Conservation (phyloP, 345 rosid genomes). For the Aethionema arabicum region DNA sequence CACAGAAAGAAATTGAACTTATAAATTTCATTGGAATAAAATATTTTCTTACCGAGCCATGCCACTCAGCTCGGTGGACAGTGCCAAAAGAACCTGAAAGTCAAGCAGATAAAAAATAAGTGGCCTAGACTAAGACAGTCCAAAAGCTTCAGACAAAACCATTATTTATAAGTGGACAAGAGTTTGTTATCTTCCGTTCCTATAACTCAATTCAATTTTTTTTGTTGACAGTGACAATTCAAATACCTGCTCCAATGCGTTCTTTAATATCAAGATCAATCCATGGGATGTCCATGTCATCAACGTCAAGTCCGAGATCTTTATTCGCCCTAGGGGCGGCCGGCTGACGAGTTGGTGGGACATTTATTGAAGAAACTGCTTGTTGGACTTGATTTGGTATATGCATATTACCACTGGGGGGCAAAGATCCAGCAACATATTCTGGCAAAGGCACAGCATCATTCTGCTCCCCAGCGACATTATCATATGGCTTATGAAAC, state of each 20-base stretch:
- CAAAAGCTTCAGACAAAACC: conserved; percentile 4
- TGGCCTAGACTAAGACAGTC: conserved; percentile 7
- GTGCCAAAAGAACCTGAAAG: conserved; percentile 99
- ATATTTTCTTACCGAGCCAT: conserved; percentile 82
- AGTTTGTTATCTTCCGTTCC: conserved; percentile 11
- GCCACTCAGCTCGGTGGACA: conserved; percentile 99
- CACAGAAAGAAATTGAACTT: background rate
- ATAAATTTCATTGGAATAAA: background rate
- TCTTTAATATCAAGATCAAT: conserved; percentile 83
- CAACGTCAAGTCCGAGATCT: conserved; percentile 70
- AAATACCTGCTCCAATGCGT: conserved; percentile 95
- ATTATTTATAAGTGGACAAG: conserved; percentile 5
- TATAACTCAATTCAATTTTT: conserved; percentile 1
- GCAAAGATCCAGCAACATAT: conserved; percentile 45
- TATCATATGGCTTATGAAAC: conserved; percentile 50
- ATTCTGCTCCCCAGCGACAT: conserved; percentile 48
- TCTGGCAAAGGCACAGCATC: conserved; percentile 45
- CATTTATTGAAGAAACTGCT: conserved; percentile 40
- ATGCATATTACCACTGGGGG: conserved; percentile 32
- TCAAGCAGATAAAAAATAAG: conserved; percentile 32
- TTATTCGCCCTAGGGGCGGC: conserved; percentile 46
- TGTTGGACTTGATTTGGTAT: conserved; percentile 46
- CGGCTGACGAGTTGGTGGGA: conserved; percentile 45
- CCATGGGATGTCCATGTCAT: conserved; percentile 92
- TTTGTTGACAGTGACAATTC: background rate